Evolutionary conservation across 805 yeast species (phyloP).

Genomic region (Tetrapisispora taiwanensis): DNA sequence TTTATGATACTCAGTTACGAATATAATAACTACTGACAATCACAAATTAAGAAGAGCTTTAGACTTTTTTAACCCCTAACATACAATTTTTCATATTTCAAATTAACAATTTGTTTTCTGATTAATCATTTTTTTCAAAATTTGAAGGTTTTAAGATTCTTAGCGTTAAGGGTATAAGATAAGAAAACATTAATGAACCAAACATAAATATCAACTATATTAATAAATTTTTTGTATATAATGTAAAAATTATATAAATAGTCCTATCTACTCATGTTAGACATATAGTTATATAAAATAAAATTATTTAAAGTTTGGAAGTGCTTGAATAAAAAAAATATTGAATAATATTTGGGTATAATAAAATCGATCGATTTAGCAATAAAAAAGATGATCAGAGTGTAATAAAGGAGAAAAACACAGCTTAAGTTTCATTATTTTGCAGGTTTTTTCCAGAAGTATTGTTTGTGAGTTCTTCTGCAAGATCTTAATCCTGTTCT

Average conservation of each 20-base stretch:
- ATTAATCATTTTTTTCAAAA: too few species aligned
- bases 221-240: too few species aligned
- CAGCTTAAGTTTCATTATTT: slow-evolving; percentile 5
- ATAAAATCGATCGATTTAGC: neutral
- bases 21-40: too few species aligned
- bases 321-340: too few species aligned
- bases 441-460: slow-evolving; percentile 40
- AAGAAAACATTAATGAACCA: too few species aligned
- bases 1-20: too few species aligned
- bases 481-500: slow-evolving; percentile 75
- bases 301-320: too few species aligned
- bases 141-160: too few species aligned
- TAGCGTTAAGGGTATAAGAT: too few species aligned
- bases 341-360: neutral
- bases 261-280: neutral
- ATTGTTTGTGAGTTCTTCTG: slow-evolving; percentile 84
- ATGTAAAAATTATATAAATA: neutral
- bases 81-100: too few species aligned
- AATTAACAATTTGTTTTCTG: neutral
- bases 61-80: neutral
- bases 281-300: neutral
- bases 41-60: too few species aligned
- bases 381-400: too few species aligned
- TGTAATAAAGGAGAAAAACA: neutral
- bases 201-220: neutral